Conservation (phyloP, 345 rosid species). For the Populus simonii region DNA sequence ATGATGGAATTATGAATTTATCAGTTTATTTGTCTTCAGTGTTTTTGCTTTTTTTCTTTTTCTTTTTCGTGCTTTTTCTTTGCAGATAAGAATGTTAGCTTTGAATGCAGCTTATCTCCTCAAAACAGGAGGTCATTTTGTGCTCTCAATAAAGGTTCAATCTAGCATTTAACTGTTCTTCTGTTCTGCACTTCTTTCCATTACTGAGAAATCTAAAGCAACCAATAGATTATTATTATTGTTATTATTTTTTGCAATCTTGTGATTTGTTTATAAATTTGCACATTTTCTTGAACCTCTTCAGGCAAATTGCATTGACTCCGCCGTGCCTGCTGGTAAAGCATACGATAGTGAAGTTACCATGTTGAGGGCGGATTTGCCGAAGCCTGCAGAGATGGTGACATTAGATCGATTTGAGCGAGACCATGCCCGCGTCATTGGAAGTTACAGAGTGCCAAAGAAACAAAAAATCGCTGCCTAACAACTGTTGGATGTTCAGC, state of each 20-base stretch:
- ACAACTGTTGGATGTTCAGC: not conserved
- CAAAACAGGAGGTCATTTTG: conserved; percentile 93
- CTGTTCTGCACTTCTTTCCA: not conserved
- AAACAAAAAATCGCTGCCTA: conserved; percentile 50
- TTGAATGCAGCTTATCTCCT: conserved; percentile 77
- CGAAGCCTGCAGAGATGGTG: conserved; percentile 81
- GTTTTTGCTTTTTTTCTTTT: not conserved
- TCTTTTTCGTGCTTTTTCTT: not conserved
- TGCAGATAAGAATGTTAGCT: conserved; percentile 86
- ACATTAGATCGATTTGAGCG: conserved; percentile 93
- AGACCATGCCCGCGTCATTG: conserved; percentile 93
- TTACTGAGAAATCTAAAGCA: not conserved
- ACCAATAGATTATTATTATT: not conserved
- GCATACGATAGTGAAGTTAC: conserved; percentile 81
- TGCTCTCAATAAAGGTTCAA: conserved; percentile 87
- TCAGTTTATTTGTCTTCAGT: no score
- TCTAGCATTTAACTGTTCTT: not conserved
- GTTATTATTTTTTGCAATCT: not conserved
- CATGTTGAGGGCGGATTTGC: conserved; percentile 74
- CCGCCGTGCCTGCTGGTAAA: conserved; percentile 77
- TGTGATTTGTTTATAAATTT: not conserved
- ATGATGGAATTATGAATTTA: no score
- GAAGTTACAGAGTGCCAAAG: conserved; percentile 79
- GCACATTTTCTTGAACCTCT: not conserved
- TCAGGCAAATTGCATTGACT: conserved; percentile 91